Conservation (phyloP, 1,284 basidiomycete genomes). For the Trametes pubescens region DNA sequence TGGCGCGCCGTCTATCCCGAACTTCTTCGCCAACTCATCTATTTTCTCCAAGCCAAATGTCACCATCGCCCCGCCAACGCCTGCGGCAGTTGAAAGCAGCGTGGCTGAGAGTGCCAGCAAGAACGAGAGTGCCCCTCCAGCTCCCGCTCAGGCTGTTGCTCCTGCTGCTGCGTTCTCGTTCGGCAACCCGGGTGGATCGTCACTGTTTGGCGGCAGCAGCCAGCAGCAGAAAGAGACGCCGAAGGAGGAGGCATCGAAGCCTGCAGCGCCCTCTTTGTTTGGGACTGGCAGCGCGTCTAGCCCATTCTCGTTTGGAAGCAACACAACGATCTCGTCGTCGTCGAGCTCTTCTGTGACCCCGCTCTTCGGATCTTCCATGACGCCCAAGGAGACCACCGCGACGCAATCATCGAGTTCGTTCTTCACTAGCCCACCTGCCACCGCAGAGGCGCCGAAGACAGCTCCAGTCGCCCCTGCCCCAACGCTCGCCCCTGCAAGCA, state of each 20-base stretch:
- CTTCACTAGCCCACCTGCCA: slow-evolving; percentile 8
- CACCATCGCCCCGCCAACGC: slow-evolving; percentile 29
- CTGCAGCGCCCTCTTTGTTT: slow-evolving; percentile 16
- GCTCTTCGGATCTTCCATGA: slow-evolving; percentile 18
- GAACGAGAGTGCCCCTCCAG: background rate
- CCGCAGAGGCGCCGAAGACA: background rate
- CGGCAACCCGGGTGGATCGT: slow-evolving; percentile 19
- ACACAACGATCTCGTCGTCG: background rate
- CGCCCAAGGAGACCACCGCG: slow-evolving; percentile 17
- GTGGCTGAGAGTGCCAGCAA: background rate
- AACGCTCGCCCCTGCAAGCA: slow-evolving; percentile 4
- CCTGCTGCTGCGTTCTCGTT: slow-evolving; percentile 31
- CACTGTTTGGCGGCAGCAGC: slow-evolving; percentile 10
- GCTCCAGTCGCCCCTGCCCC: slow-evolving; percentile 14
- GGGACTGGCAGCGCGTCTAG: slow-evolving; percentile 2
- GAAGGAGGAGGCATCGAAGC: slow-evolving; percentile 11
- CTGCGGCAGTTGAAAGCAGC: background rate
- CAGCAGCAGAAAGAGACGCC: slow-evolving; percentile 8
- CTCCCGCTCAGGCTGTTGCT: background rate
- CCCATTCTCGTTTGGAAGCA: slow-evolving; percentile 20
- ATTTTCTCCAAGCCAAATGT: slow-evolving; percentile 43
- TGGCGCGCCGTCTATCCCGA: slow-evolving; percentile 47
- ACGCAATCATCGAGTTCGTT: slow-evolving; percentile 13
- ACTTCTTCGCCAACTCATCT: slow-evolving; percentile 58
- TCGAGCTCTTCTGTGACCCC: slow-evolving; percentile 9